Percentiles rank a stretch among this genome's conserved stretches.
These are phyloP conservation scores for Smittium mucronatum DNA, from an alignment of 371 early-diverging fungal genomes.

Conservation along the genomic window DNA sequence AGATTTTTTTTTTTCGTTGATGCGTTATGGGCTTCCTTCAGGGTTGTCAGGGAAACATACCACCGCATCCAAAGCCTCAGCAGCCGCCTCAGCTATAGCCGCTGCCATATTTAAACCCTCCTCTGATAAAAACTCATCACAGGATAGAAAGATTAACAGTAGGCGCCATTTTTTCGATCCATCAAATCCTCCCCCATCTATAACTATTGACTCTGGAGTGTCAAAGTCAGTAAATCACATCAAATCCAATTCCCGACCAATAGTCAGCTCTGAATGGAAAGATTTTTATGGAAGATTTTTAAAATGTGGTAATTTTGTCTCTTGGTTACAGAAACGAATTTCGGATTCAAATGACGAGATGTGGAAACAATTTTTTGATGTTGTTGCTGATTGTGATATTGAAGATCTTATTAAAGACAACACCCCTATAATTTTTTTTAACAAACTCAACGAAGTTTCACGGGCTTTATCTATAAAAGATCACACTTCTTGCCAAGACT, in stretches of 20 bases:
- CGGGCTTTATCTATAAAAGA: not conserved
- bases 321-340: constrained; percentile 81
- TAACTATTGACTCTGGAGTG: too few relatives aligned
- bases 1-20: constrained; percentile 29
- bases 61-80: constrained; percentile 8
- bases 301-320: constrained; percentile 86
- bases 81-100: constrained; percentile 8
- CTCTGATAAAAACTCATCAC: constrained; percentile 12
- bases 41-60: constrained; percentile 6
- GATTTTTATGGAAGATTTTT: constrained; percentile 79
- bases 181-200: not conserved
- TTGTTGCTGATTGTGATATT: constrained; percentile 6
- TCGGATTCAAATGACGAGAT: constrained; percentile 60
- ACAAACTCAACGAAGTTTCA: not conserved
- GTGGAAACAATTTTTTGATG: constrained; percentile 16
- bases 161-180: not conserved
- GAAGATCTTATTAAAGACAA: not conserved
- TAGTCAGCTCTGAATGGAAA: constrained; percentile 30
- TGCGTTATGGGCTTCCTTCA: constrained; percentile 23
- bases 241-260: not conserved
- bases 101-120: constrained; percentile 6
- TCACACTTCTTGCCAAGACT: not conserved
- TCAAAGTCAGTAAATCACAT: not conserved
- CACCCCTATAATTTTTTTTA: not conserved
- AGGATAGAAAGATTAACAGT: constrained; percentile 13